Evolutionary conservation across 495 filamentous ascomycete genomes (phyloP).

Genomic region (Penicillium angulare): DNA sequence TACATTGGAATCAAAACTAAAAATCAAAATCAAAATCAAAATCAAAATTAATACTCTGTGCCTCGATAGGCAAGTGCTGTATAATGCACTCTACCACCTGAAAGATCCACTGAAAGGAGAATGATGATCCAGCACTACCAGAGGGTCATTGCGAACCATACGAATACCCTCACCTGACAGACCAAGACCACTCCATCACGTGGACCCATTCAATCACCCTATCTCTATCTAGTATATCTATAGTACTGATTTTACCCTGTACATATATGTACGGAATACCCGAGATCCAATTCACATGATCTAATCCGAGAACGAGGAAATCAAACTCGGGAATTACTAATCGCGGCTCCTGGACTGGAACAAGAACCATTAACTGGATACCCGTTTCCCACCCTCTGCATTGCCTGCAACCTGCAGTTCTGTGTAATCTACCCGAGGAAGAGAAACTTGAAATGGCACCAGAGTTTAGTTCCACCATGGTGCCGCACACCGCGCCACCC

Average conservation of each 20-base stretch:
- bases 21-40: background rate
- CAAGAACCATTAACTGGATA: background rate
- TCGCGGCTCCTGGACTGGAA: background rate
- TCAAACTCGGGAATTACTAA: background rate
- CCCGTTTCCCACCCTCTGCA: background rate
- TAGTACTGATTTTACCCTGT: too few relatives aligned
- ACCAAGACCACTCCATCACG: background rate
- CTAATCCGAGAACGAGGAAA: background rate
- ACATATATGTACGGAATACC: background rate
- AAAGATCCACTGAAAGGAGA: slow-evolving; percentile 15
- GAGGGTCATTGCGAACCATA: background rate
- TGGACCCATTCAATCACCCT: background rate
- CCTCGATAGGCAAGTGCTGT: too few relatives aligned
- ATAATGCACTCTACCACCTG: too few relatives aligned
- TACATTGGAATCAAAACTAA: background rate
- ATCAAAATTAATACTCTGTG: too few relatives aligned
- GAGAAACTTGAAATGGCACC: too few relatives aligned
- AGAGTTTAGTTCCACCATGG: background rate
- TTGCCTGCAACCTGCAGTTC: too few relatives aligned
- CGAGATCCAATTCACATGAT: too few relatives aligned
- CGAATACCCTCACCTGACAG: background rate
- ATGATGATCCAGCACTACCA: background rate
- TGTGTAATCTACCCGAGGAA: too few relatives aligned
- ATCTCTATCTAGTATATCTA: too few relatives aligned
- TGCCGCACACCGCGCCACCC: slow-evolving; percentile 1